Base-by-base conservation (phyloP, 139 green algal genomes). In the Dunaliella primolecta region DNA sequence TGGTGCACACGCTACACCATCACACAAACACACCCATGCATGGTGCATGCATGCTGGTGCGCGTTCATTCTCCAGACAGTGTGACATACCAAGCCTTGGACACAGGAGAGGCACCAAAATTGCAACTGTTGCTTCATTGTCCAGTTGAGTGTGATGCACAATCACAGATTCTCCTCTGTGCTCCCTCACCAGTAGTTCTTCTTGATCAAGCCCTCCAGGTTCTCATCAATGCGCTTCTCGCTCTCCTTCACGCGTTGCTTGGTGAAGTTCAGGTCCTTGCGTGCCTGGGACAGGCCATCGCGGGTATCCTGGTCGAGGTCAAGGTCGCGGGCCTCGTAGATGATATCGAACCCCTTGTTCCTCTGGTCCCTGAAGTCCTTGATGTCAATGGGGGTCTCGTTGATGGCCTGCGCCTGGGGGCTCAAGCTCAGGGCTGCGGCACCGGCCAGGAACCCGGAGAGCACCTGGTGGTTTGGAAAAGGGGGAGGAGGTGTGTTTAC, bases 321-420 rank as follows among this genome's bases (percentile, higher is more conserved):
- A 57, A 96, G 88, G 81, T 98, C 95, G 75, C 96, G 96, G 7
- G 95, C 95, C 93, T 98, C 95, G 85, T 98, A 98, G 92, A 98
- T 98, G 75, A 98, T 80, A 87, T 98, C 92, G 56, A 96, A 98
- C 71, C 95, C 95, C 1, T 32, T 91, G 7, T 86, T 31, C 29
- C 64, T 86, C 34, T 84, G 90, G 71, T 91, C 88, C 82, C 94
- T 90, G 90, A 97, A 93, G 87, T 98, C 95, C 56, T 94, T 88
- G 30, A 98, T 84, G 79, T 97, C 95, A 2, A 97, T 88, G 46
- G 94, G 86, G 34, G 88, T 92, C 46, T 64, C 46, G 15, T 64
- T 64, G 7, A 64, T 15, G 46, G 46, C 46, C 20, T 78, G 89
- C 77, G 88, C 93, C 38, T 91, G 77, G 55, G 90, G 87, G 32